Evolutionary conservation across 208 protist genomes (phyloP).

Genomic region (Acanthamoeba healyi): DNA sequence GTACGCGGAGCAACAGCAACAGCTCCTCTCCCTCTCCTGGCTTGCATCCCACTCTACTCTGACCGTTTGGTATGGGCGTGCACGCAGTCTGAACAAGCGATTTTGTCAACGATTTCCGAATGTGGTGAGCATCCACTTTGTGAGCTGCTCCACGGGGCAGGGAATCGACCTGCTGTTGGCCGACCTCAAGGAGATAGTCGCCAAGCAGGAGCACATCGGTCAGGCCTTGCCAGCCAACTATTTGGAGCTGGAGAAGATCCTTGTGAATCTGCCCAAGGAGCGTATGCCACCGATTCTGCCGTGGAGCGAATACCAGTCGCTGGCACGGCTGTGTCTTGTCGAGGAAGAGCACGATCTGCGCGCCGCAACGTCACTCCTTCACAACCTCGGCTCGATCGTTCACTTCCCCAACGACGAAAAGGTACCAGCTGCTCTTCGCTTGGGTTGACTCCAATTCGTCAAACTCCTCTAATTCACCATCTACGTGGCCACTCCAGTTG

Average conservation of each 20-base stretch:
- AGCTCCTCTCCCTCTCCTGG: slow-evolving; percentile 35
- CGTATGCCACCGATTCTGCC: slow-evolving; percentile 8
- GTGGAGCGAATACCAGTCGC: slow-evolving; percentile 6
- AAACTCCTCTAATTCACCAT: too few relatives aligned
- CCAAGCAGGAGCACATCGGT: slow-evolving; percentile 53
- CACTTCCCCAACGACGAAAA: slow-evolving; percentile 69
- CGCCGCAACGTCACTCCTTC: slow-evolving; percentile 2
- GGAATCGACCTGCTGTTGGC: not conserved
- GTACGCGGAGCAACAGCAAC: not conserved
- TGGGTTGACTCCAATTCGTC: too few relatives aligned
- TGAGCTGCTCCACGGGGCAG: slow-evolving; percentile 28
- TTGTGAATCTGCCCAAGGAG: not conserved
- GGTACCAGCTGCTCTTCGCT: not conserved
- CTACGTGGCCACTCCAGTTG: too few relatives aligned
- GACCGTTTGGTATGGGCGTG: not conserved
- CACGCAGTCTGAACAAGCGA: not conserved
- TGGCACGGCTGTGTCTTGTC: slow-evolving; percentile 16
- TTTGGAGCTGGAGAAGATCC: slow-evolving; percentile 49
- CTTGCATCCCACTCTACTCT: too few relatives aligned
- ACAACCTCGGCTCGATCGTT: slow-evolving; percentile 62
- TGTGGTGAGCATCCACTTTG: slow-evolving; percentile 38
- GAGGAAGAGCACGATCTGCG: slow-evolving; percentile 40
- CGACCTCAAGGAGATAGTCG: not conserved
- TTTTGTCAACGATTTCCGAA: not conserved
- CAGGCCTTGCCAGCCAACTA: slow-evolving; percentile 45